A percentile compares a stretch with the other conserved stretches of the same genome.
Conservation (phyloP, 108 stramenopile genomes). For the Skeletonema costatum region DNA sequence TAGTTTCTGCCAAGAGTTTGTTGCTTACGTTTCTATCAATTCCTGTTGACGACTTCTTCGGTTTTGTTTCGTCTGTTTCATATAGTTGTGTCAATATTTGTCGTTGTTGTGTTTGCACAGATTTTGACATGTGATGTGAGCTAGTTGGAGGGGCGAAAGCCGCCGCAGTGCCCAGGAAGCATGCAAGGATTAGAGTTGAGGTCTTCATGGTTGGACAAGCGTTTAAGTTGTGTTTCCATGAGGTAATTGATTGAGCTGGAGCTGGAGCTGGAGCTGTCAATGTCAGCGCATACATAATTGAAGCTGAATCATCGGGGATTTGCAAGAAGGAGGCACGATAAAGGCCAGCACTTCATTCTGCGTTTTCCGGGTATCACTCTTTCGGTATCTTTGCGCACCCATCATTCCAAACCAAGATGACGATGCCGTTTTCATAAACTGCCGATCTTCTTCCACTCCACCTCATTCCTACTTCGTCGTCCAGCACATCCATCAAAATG, state of each 20-base stretch:
- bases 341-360: neutral
- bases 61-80: slow-evolving; percentile 4
- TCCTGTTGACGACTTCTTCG: slow-evolving; percentile 4
- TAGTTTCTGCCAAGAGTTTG: slow-evolving; percentile 74
- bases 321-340: too few species aligned
- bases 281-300: neutral
- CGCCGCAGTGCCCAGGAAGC: neutral
- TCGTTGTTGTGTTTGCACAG: neutral
- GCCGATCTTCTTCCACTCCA: neutral
- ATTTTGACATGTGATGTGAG: neutral
- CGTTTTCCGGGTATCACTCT: neutral
- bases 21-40: slow-evolving; percentile 38
- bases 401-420: neutral
- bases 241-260: neutral
- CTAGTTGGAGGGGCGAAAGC: neutral
- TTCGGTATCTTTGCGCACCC: neutral
- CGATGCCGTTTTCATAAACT: neutral
- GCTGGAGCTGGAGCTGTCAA: too few species aligned
- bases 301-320: neutral
- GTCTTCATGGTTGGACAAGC: neutral
- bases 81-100: neutral
- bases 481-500: neutral
- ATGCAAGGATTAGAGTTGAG: neutral
- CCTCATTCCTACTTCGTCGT: neutral
- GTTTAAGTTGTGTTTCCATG: too few species aligned